Percentiles rank a stretch among this genome's conserved stretches.
Conservation (phyloP, 371 early-diverging fungal genomes). For the Mortierella sp. region DNA sequence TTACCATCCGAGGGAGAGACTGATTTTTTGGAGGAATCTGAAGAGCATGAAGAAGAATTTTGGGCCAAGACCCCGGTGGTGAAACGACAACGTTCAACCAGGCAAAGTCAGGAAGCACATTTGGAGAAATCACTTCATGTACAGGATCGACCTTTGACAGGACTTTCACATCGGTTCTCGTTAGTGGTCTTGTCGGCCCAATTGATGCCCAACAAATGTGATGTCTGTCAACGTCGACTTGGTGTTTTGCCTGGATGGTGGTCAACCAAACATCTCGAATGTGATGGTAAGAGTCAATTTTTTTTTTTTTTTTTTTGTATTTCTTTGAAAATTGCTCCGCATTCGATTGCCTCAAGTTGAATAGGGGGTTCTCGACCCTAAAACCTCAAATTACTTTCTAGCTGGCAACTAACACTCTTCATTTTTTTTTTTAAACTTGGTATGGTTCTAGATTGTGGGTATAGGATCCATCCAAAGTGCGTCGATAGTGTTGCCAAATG, state of each 20-base stretch:
- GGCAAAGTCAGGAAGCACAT: neutral
- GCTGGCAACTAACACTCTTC: neutral
- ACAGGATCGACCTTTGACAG: slow-evolving; percentile 14
- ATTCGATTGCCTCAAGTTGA: too few species aligned
- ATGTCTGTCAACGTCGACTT: slow-evolving; percentile 39
- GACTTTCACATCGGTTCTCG: slow-evolving; percentile 48
- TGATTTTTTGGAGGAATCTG: neutral
- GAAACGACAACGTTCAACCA: slow-evolving; percentile 9
- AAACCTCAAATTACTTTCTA: too few species aligned
- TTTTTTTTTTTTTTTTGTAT: neutral
- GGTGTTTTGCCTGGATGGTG: slow-evolving; percentile 48
- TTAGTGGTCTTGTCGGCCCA: slow-evolving; percentile 32
- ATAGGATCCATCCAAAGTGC: slow-evolving; percentile 38
- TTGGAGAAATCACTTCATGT: neutral
- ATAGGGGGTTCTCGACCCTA: too few species aligned
- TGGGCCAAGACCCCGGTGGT: neutral
- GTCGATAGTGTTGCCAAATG: slow-evolving; percentile 35
- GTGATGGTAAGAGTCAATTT: slow-evolving; percentile 25
- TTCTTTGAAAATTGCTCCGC: neutral
- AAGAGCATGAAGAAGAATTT: too few species aligned
- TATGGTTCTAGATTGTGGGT: slow-evolving; percentile 37
- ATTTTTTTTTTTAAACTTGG: neutral
- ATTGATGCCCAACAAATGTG: slow-evolving; percentile 38
- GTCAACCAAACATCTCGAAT: slow-evolving; percentile 38
- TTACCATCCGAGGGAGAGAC: slow-evolving; percentile 3